Base-by-base conservation (phyloP, 306 rosid species). In the Canavalia ensiformis region DNA sequence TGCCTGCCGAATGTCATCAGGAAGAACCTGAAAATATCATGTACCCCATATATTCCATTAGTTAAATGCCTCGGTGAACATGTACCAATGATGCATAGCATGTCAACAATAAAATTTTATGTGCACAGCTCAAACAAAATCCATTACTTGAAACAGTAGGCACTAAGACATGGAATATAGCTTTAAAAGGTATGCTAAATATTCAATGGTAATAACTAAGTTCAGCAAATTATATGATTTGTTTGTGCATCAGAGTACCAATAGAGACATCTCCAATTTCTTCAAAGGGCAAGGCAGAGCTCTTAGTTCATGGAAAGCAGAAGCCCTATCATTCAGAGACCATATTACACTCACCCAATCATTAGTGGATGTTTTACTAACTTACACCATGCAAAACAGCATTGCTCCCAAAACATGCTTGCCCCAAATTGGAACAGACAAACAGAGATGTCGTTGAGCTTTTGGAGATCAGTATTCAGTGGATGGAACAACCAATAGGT, bases 1-100 rank as follows among this genome's bases (percentile, higher is more conserved):
- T 1, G 99, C 97, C 87, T 85, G 94, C 5, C 96, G 90, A 63
- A 93, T 95, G 85, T 95, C 99, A 77, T 93, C 98, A 0, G 92
- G 96, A 72, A 93, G 99, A 86, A 95, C 87, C 99, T 95, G 67
- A 69, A 86, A 55, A 83, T 55, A 59, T 47, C 68, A 57, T 7
- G 44, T 2, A 82, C 8, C 35, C 39, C 6, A 13, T 10, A 8
- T 31, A 7, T 49, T 47, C 45, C 49, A 42, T 84, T 45, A 35
- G 39, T 72, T 39, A 66, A 34, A 76, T 30, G 46, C 71, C 47
- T 45, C 68, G 75, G n/a, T 67, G 52, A 56, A 44, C 31, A 52
- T 33, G 39, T 31, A 65, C 50, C 25, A 65, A 37, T 54, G 29
- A 46, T 34, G 50, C 30, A 82, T 1, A 28, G 37, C 41, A 74